Evolutionary conservation across 371 early-diverging fungal genomes (phyloP), one percentile per base, ranked within the genome.

Genomic region (Mucor plumbeus): DNA sequence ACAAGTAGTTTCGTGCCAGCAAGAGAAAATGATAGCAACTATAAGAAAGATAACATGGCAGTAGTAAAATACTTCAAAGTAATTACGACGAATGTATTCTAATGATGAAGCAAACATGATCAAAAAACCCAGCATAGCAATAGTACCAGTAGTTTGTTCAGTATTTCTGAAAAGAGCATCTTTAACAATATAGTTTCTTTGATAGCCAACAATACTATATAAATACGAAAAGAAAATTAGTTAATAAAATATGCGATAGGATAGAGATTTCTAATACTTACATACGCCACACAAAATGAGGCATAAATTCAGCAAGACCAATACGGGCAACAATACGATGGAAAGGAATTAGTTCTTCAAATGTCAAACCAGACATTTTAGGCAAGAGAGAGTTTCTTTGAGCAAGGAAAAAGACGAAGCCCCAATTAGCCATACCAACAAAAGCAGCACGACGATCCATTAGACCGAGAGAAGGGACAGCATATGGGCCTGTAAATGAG

Each of bases 271-370:
- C 1, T 3, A 26, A 26, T 26, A 71, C 82, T 70, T 78, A 79
- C 82, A 81, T 79, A 43, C 82, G 67, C 65, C 71, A 82, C 15
- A 79, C 76, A 69, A 79, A 74, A 53, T 82, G 82, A 48, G 77
- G 75, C 6, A 82, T 54, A 40, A 72, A 79, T 47, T 79, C 76
- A 7, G 59, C 44, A 31, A 77, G 68, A n/a, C 82, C 82, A 63
- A 82, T 67, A 21, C 79, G 71, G 36, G 79, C 79, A 38, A 82
- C 17, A 72, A 79, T 79, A 7, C 82, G 82, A 64, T 82, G 82
- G 60, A 71, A 79, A 21, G 82, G 82, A 19, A 82, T 71, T 11
- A 82, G 53, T 10, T 69, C 70, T 63, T 82, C 82, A 71, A 79
- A 82, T 9, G 77, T 74, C 13, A 82, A 26, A 33, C 82, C 82